A percentile compares a stretch with the other conserved stretches of the same genome.
Evolutionary conservation across 2,329 filamentous ascomycete species (phyloP).

Genomic region (Knoxdaviesia capensis): DNA sequence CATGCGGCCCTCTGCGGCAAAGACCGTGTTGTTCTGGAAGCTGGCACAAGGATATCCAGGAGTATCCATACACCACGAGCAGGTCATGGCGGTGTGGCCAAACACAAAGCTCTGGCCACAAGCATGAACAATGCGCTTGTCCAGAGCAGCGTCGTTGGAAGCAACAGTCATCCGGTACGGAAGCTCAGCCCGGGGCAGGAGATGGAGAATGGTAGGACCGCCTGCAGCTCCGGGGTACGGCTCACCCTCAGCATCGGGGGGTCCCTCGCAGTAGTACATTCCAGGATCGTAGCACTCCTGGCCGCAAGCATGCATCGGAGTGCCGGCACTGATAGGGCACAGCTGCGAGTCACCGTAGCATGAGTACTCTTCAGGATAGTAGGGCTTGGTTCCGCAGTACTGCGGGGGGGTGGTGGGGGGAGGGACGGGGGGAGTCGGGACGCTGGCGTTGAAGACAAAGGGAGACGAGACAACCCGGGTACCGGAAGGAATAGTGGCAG

Average conservation of each 20-base stretch:
- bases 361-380: conserved; percentile 3
- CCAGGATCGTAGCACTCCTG: conserved; percentile 1
- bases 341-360: conserved; percentile 2
- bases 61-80: background rate
- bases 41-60: background rate
- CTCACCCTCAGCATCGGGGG: background rate
- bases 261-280: conserved; percentile 2
- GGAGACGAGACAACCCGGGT: too few relatives aligned
- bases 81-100: conserved; percentile 1
- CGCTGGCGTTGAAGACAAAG: too few relatives aligned
- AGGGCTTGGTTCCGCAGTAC: conserved; percentile 1
- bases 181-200: background rate
- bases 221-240: too few relatives aligned
- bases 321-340: conserved; percentile 2
- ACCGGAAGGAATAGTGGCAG: too few relatives aligned
- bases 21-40: conserved; percentile 1
- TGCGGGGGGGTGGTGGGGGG: background rate
- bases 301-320: conserved; percentile 1
- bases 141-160: background rate
- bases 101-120: conserved; percentile 2
- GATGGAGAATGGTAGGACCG: background rate
- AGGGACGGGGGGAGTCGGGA: too few relatives aligned
- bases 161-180: conserved; percentile 1
- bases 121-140: background rate
- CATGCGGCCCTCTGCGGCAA: conserved; percentile 1